Percentiles rank a stretch among this genome's conserved stretches.
These are phyloP conservation scores for Artemisia annua DNA, from an alignment of 129 eudicot species.

Conservation along the genomic window DNA sequence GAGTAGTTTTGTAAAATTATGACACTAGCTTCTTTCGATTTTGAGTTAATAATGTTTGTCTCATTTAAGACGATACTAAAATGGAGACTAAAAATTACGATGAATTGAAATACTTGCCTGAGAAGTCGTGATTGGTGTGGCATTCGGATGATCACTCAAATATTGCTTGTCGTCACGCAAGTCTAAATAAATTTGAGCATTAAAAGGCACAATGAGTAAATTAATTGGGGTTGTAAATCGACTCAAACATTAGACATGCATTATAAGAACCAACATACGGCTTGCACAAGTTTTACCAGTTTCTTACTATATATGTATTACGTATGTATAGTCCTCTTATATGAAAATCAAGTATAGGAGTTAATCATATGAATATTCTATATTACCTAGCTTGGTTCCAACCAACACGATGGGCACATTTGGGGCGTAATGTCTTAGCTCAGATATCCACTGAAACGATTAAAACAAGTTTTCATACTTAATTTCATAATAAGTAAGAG, in stretches of 20 bases:
- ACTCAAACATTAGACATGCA: background rate
- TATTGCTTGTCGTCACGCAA: conserved; percentile 67
- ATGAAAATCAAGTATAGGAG: background rate
- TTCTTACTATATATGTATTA: no score
- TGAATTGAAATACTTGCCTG: conserved; percentile 42
- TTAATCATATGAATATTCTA: background rate
- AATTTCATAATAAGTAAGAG: background rate
- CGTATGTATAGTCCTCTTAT: no score
- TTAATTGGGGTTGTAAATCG: background rate
- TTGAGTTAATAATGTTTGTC: background rate
- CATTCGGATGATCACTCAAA: conserved; percentile 68
- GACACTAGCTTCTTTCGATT: background rate
- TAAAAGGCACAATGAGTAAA: background rate
- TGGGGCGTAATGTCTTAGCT: conserved; percentile 75
- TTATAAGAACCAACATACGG: background rate
- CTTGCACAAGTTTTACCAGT: background rate
- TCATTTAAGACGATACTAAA: background rate
- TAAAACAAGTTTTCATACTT: background rate
- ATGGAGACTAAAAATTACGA: background rate
- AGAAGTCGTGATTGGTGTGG: conserved; percentile 50
- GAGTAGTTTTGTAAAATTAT: background rate
- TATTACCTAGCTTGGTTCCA: conserved; percentile 79
- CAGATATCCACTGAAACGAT: conserved; percentile 70
- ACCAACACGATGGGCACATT: conserved; percentile 71
- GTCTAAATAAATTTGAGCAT: conserved; percentile 28